Percentiles rank a stretch among this genome's conserved stretches.
These are phyloP conservation scores for Tephrocybe rancida DNA, from an alignment of 768 basidiomycete species.

Conservation along the genomic window DNA sequence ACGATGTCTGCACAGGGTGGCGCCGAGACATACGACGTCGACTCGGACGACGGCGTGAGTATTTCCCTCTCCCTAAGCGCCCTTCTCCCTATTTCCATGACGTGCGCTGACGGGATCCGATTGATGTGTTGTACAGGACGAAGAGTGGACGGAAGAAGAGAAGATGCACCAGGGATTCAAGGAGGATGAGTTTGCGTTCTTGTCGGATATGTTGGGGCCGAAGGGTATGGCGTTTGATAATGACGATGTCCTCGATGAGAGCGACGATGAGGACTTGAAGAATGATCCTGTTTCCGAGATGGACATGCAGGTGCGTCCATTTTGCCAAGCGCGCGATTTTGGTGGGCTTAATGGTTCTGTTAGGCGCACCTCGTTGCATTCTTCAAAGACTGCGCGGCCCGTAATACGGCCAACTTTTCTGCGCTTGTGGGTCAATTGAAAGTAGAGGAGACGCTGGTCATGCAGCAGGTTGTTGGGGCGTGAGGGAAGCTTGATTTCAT, in stretches of 20 bases:
- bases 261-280: conserved; percentile 86
- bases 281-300: conserved; percentile 86
- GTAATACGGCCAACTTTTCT: conserved; percentile 65
- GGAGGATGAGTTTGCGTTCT: conserved; percentile 78
- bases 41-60: conserved; percentile 78
- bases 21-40: conserved; percentile 50
- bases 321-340: background rate
- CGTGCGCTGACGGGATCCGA: background rate
- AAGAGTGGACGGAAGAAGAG: conserved; percentile 95
- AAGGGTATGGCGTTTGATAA: conserved; percentile 75
- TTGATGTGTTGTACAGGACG: conserved; percentile 52
- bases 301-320: conserved; percentile 63
- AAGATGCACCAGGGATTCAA: conserved; percentile 57
- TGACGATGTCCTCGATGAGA: conserved; percentile 72
- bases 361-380: conserved; percentile 74
- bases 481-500: conserved; percentile 3
- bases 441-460: conserved; percentile 71
- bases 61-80: background rate
- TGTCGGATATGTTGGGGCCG: conserved; percentile 83
- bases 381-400: conserved; percentile 66
- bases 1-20: conserved; percentile 57
- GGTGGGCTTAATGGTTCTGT: background rate
- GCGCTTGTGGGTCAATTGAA: conserved; percentile 65
- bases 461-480: conserved; percentile 47
- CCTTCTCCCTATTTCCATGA: conserved; percentile 4